These are phyloP conservation scores for Eleusine indica DNA, from an alignment of 176 grass and related monocot genomes.

Conservation along the genomic window DNA sequence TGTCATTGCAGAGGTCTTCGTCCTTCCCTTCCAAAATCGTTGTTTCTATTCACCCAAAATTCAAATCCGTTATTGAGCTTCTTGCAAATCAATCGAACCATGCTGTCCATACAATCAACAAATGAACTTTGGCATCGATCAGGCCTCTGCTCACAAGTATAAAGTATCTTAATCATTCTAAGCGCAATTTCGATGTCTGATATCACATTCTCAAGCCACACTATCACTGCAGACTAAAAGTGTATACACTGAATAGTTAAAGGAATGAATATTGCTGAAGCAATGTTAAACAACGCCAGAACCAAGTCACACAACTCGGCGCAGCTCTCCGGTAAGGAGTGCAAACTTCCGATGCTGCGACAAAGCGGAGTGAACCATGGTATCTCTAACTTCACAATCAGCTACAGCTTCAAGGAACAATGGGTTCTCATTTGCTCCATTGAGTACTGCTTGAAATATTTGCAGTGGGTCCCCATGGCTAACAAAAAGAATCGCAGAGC, in stretches of 20 bases:
- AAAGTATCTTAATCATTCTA: not conserved
- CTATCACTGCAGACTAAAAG: not conserved
- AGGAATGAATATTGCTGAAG: not conserved
- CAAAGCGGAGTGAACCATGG: constrained; percentile 37
- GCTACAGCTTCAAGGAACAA: constrained; percentile 37
- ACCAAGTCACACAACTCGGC: constrained; percentile 44
- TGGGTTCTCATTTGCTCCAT: constrained; percentile 47
- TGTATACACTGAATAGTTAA: not conserved
- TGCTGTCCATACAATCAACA: not conserved
- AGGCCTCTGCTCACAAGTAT: not conserved
- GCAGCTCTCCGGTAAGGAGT: constrained; percentile 69
- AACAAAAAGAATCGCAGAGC: constrained; percentile 65
- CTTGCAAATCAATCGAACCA: too few relatives aligned
- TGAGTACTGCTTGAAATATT: constrained; percentile 79
- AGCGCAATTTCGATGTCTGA: not conserved
- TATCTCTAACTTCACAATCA: constrained; percentile 39
- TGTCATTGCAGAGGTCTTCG: too few relatives aligned
- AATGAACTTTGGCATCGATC: not conserved
- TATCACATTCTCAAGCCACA: not conserved
- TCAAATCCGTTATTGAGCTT: too few relatives aligned
- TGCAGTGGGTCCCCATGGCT: constrained; percentile 92
- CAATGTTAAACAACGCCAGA: not conserved
- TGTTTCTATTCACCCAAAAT: too few relatives aligned
- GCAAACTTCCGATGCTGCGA: constrained; percentile 74
- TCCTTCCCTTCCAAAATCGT: too few relatives aligned